Evolutionary conservation across 352 stramenopile genomes (phyloP).

Genomic region (Pythium biforme): DNA sequence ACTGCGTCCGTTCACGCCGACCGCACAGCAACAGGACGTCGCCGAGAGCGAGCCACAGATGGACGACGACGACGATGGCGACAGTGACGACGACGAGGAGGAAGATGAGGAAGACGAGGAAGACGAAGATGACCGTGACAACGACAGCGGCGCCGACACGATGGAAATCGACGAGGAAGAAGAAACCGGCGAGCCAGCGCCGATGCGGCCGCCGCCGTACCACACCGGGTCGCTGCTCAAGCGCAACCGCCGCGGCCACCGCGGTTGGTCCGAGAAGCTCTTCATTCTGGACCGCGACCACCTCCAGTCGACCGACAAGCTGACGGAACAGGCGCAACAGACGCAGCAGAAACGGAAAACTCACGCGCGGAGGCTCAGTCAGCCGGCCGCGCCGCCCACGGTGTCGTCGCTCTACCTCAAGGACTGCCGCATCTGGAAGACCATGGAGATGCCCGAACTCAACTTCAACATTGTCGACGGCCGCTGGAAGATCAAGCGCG

Average conservation of each 20-base stretch:
- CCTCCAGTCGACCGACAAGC: conserved; percentile 64
- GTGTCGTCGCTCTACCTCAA: conserved; percentile 64
- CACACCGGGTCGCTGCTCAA: conserved; percentile 67
- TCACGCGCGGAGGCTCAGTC: conserved; percentile 13
- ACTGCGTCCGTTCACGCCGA: conserved; percentile 58
- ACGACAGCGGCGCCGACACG: conserved; percentile 38
- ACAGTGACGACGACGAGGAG: conserved; percentile 35
- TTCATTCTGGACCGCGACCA: conserved; percentile 70
- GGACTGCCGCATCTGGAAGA: conserved; percentile 85
- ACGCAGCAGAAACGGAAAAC: conserved; percentile 18
- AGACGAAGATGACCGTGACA: conserved; percentile 52
- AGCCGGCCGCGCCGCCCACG: conserved; percentile 20
- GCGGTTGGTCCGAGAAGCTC: conserved; percentile 68
- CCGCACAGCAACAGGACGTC: conserved; percentile 19
- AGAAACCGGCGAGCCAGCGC: conserved; percentile 25
- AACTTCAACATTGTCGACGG: conserved; percentile 75
- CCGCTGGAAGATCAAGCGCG: conserved; percentile 82
- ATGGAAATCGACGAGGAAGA: conserved; percentile 43
- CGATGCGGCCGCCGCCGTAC: conserved; percentile 40
- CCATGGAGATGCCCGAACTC: conserved; percentile 82
- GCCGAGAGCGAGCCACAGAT: conserved; percentile 61
- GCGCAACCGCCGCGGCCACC: conserved; percentile 66
- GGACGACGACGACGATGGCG: conserved; percentile 41
- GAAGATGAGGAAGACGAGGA: conserved; percentile 43
- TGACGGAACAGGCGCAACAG: conserved; percentile 21